Evolutionary conservation across 176 grass and related monocot genomes (phyloP).

Genomic region (Zoysia japonica): DNA sequence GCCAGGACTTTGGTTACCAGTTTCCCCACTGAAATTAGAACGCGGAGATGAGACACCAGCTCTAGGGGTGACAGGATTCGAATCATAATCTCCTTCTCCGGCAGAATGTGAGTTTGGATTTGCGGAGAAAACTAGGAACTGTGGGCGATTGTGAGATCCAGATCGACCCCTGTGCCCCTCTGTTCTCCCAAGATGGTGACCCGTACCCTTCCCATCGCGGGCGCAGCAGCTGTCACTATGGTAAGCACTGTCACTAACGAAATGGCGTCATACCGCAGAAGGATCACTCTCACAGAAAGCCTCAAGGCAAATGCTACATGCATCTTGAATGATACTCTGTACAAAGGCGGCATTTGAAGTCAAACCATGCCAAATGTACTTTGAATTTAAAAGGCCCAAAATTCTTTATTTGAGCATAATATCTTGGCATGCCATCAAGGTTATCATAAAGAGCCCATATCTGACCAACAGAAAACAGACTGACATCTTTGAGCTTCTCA

Average conservation of each 20-base stretch:
- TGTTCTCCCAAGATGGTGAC: conserved; percentile 64
- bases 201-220: conserved; percentile 64
- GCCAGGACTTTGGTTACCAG: conserved; percentile 37
- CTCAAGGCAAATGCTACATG: conserved; percentile 94
- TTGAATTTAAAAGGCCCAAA: conserved; percentile 56
- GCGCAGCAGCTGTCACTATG: conserved; percentile 54
- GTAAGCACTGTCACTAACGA: conserved; percentile 18
- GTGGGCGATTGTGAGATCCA: conserved; percentile 50
- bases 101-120: conserved; percentile 47
- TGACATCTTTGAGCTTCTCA: conserved; percentile 33
- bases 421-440: conserved; percentile 89
- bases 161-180: conserved; percentile 61
- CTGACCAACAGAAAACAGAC: conserved; percentile 66
- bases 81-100: conserved; percentile 36
- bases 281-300: conserved; percentile 80
- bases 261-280: conserved; percentile 57
- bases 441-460: conserved; percentile 91
- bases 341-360: conserved; percentile 84
- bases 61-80: conserved; percentile 38
- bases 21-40: conserved; percentile 40
- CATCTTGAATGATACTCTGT: conserved; percentile 87
- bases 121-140: conserved; percentile 63
- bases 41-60: conserved; percentile 39
- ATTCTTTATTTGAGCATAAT: conserved; percentile 74
- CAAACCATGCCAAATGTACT: conserved; percentile 64